A percentile compares a stretch with the other conserved stretches of the same genome.
Evolutionary conservation across 352 stramenopile species (phyloP).

Genomic region (Globisporangium cylindrosporum): DNA sequence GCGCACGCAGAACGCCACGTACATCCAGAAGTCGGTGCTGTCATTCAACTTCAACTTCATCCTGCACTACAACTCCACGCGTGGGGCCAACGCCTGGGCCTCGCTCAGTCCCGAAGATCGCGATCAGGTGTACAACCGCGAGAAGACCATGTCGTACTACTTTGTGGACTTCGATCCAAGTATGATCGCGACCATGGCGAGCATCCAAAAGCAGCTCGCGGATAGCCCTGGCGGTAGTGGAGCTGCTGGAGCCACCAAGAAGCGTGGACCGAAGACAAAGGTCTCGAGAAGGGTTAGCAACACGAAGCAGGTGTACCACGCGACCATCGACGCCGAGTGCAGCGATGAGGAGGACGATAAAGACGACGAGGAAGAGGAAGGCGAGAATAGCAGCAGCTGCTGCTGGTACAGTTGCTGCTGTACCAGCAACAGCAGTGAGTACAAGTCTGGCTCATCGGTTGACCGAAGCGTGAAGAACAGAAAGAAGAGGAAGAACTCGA

Average conservation of each 20-base stretch:
- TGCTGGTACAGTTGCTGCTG: neutral
- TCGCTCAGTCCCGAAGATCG: neutral
- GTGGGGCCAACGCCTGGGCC: slow-evolving; percentile 5
- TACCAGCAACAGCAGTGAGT: neutral
- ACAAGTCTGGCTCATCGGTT: neutral
- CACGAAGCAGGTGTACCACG: neutral
- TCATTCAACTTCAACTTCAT: slow-evolving; percentile 16
- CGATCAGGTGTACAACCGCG: neutral
- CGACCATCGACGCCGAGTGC: neutral
- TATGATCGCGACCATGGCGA: neutral
- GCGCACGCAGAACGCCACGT: neutral
- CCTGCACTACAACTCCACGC: slow-evolving; percentile 6
- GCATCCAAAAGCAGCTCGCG: neutral
- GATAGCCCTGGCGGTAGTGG: neutral
- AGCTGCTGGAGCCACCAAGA: neutral
- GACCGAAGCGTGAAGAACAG: neutral
- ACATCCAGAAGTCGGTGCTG: neutral
- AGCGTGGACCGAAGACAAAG: neutral
- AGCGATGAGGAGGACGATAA: neutral
- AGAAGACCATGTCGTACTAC: slow-evolving; percentile 11
- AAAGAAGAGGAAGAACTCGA: neutral
- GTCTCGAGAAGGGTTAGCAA: neutral
- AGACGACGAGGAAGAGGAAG: neutral
- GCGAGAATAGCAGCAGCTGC: neutral
- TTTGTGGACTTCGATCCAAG: slow-evolving; percentile 7